A percentile compares a stretch with the other conserved stretches of the same genome.
phyloP scores from a whole-genome alignment of 768 basidiomycete genomes.

The Amanita muscaria region DNA sequence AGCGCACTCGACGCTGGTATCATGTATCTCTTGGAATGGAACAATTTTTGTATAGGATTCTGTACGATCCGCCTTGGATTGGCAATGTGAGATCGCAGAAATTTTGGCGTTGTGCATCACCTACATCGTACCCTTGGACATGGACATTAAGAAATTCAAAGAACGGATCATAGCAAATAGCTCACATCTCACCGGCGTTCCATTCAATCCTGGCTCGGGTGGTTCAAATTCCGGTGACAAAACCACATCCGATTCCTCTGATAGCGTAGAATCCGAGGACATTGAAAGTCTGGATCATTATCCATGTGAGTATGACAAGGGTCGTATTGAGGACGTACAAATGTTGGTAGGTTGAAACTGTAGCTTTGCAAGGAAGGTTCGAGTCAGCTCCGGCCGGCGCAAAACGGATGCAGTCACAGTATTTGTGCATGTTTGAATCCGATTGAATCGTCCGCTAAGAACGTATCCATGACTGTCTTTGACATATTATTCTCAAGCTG shows the following conservation, averaged over 20 bases:
- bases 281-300: conserved; percentile 8
- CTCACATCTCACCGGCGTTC: conserved; percentile 76
- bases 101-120: conserved; percentile 25
- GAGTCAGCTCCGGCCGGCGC: too few relatives aligned
- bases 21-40: conserved; percentile 77
- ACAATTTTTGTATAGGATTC: conserved; percentile 77
- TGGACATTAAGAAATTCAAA: conserved; percentile 3
- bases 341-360: too few relatives aligned
- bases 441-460: too few relatives aligned
- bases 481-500: too few relatives aligned
- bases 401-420: too few relatives aligned
- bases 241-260: conserved; percentile 55
- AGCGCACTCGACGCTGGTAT: conserved; percentile 75
- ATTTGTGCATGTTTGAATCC: too few relatives aligned
- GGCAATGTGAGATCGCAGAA: conserved; percentile 13
- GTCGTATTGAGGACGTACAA: too few relatives aligned
- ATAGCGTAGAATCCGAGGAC: conserved; percentile 29
- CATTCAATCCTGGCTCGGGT: conserved; percentile 66
- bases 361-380: too few relatives aligned
- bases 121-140: conserved; percentile 72
- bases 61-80: conserved; percentile 65
- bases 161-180: not conserved
- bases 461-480: too few relatives aligned
- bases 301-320: too few relatives aligned
- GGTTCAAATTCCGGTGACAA: conserved; percentile 38